Evolutionary conservation across 1,139 yeast species (phyloP).

Genomic region (Saccharomyces hybrid): DNA sequence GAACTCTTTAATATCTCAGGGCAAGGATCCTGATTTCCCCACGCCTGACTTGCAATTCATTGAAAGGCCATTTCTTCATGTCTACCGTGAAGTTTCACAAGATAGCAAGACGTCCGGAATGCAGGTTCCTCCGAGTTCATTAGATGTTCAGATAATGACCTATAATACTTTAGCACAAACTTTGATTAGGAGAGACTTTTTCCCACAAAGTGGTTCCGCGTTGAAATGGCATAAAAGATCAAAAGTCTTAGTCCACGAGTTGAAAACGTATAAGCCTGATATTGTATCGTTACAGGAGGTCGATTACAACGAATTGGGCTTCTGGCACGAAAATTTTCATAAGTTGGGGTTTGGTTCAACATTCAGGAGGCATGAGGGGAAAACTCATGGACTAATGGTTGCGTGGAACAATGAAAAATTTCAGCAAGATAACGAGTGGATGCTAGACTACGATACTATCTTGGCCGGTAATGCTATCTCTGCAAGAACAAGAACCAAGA

Average conservation of each 20-base stretch:
- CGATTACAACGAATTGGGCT: constrained; percentile 43
- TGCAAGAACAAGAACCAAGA: constrained; percentile 52
- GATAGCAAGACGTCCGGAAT: neutral
- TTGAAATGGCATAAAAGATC: constrained; percentile 76
- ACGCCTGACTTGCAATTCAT: constrained; percentile 3
- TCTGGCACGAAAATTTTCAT: constrained; percentile 49
- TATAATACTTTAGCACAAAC: constrained; percentile 79
- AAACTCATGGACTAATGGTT: constrained; percentile 69
- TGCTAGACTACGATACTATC: constrained; percentile 45
- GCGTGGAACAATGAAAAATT: constrained; percentile 44
- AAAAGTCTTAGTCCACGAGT: constrained; percentile 53
- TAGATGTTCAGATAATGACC: constrained; percentile 46
- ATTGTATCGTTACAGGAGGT: constrained; percentile 75
- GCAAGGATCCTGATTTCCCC: constrained; percentile 5
- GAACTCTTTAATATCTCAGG: neutral
- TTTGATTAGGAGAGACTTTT: constrained; percentile 63
- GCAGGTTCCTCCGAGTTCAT: neutral
- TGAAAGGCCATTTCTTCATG: constrained; percentile 1
- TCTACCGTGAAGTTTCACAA: neutral
- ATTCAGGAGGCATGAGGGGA: constrained; percentile 47
- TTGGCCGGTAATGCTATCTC: constrained; percentile 35
- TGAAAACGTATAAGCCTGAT: constrained; percentile 60
- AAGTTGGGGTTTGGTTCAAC: constrained; percentile 47
- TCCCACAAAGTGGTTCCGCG: constrained; percentile 78
- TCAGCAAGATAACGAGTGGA: constrained; percentile 37